Conservation (phyloP, 495 filamentous ascomycete genomes). For the Tuber microsphaerosporum region DNA sequence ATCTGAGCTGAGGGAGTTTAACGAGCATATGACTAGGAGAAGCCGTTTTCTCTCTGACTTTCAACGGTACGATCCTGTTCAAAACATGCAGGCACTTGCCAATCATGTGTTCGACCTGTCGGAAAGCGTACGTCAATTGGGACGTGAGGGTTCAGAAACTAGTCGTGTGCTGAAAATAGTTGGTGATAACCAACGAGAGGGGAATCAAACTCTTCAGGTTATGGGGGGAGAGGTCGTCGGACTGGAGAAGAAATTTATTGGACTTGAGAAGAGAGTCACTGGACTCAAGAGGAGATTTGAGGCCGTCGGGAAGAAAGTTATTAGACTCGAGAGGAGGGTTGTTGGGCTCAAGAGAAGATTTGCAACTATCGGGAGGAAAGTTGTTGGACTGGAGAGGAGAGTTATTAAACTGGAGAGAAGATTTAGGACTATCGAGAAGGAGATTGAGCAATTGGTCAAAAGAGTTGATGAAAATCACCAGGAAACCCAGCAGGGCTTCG, state of each 20-base stretch:
- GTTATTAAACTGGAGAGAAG: background rate
- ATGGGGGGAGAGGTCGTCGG: constrained; percentile 22
- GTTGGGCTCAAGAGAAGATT: no score
- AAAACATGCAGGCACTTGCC: constrained; percentile 39
- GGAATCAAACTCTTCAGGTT: constrained; percentile 14
- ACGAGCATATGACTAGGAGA: constrained; percentile 36
- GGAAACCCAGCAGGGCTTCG: constrained; percentile 35
- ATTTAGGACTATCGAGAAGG: constrained; percentile 16
- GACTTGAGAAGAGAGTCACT: no score
- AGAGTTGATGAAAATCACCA: constrained; percentile 13
- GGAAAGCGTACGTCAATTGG: constrained; percentile 27
- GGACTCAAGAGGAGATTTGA: no score
- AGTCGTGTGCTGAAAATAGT: constrained; percentile 31
- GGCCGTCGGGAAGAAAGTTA: no score
- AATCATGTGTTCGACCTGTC: constrained; percentile 38
- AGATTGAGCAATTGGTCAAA: constrained; percentile 24
- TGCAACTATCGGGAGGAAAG: no score
- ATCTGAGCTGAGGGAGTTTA: constrained; percentile 23
- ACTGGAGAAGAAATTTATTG: no score
- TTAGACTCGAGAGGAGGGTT: no score
- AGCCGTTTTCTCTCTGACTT: constrained; percentile 36
- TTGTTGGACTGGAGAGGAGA: no score
- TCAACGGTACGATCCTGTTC: constrained; percentile 36
- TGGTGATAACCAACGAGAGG: constrained; percentile 15
- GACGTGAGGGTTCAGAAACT: constrained; percentile 21